These are phyloP conservation scores for Protostelium mycophagum DNA, from an alignment of 78 protist species.

Conservation along the genomic window DNA sequence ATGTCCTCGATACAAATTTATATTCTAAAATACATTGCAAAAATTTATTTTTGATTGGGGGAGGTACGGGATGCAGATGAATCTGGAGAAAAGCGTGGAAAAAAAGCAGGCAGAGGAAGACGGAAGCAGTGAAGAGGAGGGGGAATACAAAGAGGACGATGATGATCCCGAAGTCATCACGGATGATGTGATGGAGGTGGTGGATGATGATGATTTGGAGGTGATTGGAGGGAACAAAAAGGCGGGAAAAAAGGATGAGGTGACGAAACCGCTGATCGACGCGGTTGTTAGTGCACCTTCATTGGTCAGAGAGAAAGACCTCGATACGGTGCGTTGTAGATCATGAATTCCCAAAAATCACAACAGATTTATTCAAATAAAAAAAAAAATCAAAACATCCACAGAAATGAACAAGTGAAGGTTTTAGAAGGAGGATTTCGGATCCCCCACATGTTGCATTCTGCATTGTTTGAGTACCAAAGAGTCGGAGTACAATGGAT, in stretches of 20 bases:
- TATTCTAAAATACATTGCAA: background rate
- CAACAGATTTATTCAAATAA: too few species aligned
- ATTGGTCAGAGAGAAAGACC: background rate
- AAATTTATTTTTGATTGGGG: background rate
- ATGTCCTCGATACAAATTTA: background rate
- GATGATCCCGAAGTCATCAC: background rate
- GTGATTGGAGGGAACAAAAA: background rate
- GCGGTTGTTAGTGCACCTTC: background rate
- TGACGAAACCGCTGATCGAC: background rate
- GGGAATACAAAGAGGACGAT: background rate
- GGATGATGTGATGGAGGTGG: background rate
- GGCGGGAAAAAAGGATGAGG: background rate
- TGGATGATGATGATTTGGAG: conserved; percentile 5
- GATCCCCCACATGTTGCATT: conserved; percentile 55
- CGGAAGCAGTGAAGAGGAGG: background rate
- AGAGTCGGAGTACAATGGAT: conserved; percentile 84
- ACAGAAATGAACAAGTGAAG: conserved; percentile 20
- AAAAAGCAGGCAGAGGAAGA: background rate
- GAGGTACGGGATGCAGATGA: background rate
- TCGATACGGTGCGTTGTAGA: background rate
- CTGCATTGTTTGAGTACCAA: conserved; percentile 75
- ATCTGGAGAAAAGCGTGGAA: background rate
- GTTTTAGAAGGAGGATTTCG: conserved; percentile 31
- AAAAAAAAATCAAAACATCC: too few species aligned
- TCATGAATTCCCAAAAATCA: too few species aligned